Evolutionary conservation across 345 rosid genomes (phyloP), one percentile per base, ranked within the genome.

Genomic region (Salix brachista): DNA sequence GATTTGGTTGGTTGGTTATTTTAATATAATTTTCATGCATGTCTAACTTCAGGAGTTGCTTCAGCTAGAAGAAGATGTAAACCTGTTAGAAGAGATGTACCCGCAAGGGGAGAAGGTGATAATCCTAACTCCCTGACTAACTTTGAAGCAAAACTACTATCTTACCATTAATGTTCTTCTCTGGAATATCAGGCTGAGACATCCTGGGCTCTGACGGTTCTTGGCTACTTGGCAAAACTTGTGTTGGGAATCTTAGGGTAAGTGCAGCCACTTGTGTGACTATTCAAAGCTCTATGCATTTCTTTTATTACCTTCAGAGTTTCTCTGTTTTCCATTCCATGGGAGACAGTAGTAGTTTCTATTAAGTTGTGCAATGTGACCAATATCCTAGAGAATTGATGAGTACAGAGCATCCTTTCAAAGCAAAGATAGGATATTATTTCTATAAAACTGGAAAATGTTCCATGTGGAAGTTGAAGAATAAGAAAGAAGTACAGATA

Each of bases 81-180:
- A 94, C 71, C 93, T 96, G 84, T 83, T 96, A 70, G 98, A 96
- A 83, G 99, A 96, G 86, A 83, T 91, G 92, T 94, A 94, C 74
- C 98, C 99, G 78, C 99, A 94, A 88, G 99, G 99, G 80, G 99
- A 96, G 82, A 86, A 92, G 97, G 99, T 96, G 81, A 77, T 52
- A 36, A 52, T 66, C 50, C 14, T 62, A 64, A 62, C 28, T 60
- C 34, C 46, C 71, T 58, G 81, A 54, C n/a, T 17, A 41, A 36
- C 44, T 62, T 37, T 65, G 18, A 18, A 50, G 67, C n/a, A 60
- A 58, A 69, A 67, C 39, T 26, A 42, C 71, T 73, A 30, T 30
- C 58, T 62, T 36, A 42, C 42, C 5, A 25, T 66, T 85, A 66
- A 30, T 68, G 61, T 74, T 68, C 50, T 8, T 80, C 54, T 76